These are phyloP conservation scores for Solanum habrochaites DNA, from an alignment of 257 asterid species.

Conservation along the genomic window DNA sequence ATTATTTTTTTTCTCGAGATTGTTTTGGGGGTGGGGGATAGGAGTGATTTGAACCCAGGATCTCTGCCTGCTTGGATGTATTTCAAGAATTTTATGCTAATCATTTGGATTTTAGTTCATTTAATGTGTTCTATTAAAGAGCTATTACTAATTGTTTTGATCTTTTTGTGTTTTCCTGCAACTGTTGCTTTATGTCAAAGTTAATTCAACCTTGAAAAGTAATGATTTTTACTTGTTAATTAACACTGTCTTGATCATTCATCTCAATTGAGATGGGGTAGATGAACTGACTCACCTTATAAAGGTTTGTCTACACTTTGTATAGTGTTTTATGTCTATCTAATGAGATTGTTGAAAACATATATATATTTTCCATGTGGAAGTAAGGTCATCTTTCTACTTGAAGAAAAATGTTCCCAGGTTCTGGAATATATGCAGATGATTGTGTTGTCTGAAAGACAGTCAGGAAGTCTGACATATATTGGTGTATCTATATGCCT, in stretches of 20 bases:
- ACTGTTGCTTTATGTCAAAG: background rate
- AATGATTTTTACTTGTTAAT: background rate
- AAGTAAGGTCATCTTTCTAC: no score
- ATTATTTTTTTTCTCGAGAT: background rate
- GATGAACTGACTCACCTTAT: background rate
- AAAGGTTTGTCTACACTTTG: background rate
- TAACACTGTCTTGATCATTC: background rate
- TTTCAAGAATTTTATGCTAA: background rate
- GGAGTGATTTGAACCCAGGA: background rate
- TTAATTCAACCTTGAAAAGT: background rate
- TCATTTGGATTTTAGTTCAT: background rate
- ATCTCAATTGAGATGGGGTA: background rate
- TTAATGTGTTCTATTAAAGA: background rate
- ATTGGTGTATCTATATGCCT: background rate
- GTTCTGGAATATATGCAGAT: no score
- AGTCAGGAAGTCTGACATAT: background rate
- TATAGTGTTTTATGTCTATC: background rate
- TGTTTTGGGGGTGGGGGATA: background rate
- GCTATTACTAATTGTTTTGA: background rate
- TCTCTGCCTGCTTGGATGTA: background rate
- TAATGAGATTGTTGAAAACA: background rate
- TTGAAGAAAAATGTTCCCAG: no score
- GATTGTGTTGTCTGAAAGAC: background rate
- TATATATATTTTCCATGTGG: no score
- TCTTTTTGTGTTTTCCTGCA: background rate